Conservation (phyloP, 768 basidiomycete genomes). For the Boletus sensibilis region DNA sequence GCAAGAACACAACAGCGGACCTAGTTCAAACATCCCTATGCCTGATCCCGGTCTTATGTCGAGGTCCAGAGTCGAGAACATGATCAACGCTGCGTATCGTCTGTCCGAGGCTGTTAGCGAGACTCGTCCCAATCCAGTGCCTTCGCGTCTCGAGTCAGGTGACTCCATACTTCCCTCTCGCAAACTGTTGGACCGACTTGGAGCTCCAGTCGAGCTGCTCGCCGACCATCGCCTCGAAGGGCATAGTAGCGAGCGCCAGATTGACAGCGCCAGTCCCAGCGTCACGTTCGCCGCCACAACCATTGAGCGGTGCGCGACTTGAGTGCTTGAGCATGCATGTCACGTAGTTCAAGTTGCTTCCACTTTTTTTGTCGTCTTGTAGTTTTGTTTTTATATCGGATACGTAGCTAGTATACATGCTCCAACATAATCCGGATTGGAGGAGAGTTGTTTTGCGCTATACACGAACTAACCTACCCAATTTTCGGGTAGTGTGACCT, state of each 20-base stretch:
- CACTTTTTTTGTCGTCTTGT: not conserved
- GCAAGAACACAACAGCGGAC: slow-evolving; percentile 34
- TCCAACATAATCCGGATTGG: not conserved
- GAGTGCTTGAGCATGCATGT: not conserved
- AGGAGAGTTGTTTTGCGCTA: not conserved
- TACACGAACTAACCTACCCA: not conserved
- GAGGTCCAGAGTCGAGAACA: slow-evolving; percentile 70
- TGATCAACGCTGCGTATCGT: slow-evolving; percentile 22
- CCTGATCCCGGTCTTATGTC: slow-evolving; percentile 76
- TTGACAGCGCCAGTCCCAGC: not conserved
- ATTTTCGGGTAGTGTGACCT: not conserved
- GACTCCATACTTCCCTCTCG: too few species aligned
- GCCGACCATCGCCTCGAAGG: not conserved
- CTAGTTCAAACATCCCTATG: slow-evolving; percentile 76
- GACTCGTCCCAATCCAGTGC: slow-evolving; percentile 16
- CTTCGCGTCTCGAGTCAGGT: slow-evolving; percentile 3
- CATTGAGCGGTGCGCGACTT: too few species aligned
- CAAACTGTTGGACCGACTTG: too few species aligned
- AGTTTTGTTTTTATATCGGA: not conserved
- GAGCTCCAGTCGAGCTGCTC: too few species aligned
- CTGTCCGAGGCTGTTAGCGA: not conserved
- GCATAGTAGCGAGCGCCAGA: not conserved
- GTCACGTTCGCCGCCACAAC: too few species aligned
- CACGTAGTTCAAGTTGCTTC: too few species aligned
- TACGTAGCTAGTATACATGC: not conserved